phyloP scores from a whole-genome alignment of 495 filamentous ascomycete genomes.

The Neurospora sp. region DNA sequence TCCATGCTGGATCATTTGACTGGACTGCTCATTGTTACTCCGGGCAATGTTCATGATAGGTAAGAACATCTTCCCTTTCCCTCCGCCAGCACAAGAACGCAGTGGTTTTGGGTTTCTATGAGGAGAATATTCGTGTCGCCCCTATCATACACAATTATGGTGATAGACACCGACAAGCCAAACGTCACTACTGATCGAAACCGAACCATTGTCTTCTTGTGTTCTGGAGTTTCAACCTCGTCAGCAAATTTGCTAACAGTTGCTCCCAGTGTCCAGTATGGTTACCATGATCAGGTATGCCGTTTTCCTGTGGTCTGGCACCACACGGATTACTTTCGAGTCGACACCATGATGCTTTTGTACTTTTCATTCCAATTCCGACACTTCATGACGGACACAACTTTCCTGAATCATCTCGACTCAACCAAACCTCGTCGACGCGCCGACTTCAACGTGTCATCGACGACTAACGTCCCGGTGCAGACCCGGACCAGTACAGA shows the following conservation, averaged over 20 bases:
- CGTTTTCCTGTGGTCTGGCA: not conserved
- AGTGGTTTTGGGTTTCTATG: slow-evolving; percentile 36
- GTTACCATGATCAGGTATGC: not conserved
- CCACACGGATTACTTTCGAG: not conserved
- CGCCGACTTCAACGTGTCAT: not conserved
- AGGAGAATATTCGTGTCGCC: slow-evolving; percentile 82
- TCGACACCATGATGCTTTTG: slow-evolving; percentile 44
- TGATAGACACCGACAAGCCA: slow-evolving; percentile 88
- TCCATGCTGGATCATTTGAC: not conserved
- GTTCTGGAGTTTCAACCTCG: not conserved
- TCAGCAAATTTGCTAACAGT: slow-evolving; percentile 8
- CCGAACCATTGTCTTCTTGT: not conserved
- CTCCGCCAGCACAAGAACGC: not conserved
- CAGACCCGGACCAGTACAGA: slow-evolving; percentile 10
- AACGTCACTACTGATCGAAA: slow-evolving; percentile 68
- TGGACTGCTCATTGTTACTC: not conserved
- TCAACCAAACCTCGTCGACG: not conserved
- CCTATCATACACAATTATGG: slow-evolving; percentile 78
- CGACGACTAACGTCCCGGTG: not conserved
- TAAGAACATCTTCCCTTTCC: slow-evolving; percentile 11
- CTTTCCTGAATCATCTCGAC: slow-evolving; percentile 37
- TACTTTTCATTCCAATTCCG: slow-evolving; percentile 57
- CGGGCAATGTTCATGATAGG: slow-evolving; percentile 15
- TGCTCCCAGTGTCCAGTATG: slow-evolving; percentile 8
- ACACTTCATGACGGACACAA: slow-evolving; percentile 33